A percentile compares a stretch with the other conserved stretches of the same genome.
Conservation (phyloP, 116 monocot species). For the Papilionanthe hybrid region DNA sequence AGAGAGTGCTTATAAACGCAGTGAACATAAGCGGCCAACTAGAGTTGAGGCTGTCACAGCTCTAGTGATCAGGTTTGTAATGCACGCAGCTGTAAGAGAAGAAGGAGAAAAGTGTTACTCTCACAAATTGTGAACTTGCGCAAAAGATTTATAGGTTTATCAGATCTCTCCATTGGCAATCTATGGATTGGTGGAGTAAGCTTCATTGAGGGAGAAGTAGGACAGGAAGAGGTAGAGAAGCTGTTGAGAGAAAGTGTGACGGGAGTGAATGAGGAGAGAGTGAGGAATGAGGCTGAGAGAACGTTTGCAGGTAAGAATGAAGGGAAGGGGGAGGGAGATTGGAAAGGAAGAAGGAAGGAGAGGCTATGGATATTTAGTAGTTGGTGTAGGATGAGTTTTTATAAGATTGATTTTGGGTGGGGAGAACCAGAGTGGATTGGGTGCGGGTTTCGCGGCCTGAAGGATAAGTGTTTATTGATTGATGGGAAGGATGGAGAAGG, state of each 20-base stretch:
- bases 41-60: too few relatives aligned
- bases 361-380: constrained; percentile 17
- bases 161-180: constrained; percentile 19
- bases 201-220: too few relatives aligned
- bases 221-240: neutral
- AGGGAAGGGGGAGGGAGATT: neutral
- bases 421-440: constrained; percentile 26
- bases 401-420: constrained; percentile 27
- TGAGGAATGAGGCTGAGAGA: neutral
- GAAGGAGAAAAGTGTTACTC: too few relatives aligned
- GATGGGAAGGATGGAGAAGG: constrained; percentile 18
- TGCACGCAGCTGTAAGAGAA: neutral
- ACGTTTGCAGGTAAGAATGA: neutral
- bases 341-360: constrained; percentile 6
- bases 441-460: constrained; percentile 14
- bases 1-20: too few relatives aligned
- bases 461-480: constrained; percentile 21
- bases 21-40: too few relatives aligned
- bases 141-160: constrained; percentile 6
- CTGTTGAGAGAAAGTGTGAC: neutral
- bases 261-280: neutral
- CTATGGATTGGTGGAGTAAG: neutral
- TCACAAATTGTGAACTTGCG: constrained; percentile 22
- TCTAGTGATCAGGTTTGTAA: too few relatives aligned
- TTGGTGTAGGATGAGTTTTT: constrained; percentile 22